Evolutionary conservation across 2,329 filamentous ascomycete genomes (phyloP).

Genomic region (Monosporascus cannonballus): DNA sequence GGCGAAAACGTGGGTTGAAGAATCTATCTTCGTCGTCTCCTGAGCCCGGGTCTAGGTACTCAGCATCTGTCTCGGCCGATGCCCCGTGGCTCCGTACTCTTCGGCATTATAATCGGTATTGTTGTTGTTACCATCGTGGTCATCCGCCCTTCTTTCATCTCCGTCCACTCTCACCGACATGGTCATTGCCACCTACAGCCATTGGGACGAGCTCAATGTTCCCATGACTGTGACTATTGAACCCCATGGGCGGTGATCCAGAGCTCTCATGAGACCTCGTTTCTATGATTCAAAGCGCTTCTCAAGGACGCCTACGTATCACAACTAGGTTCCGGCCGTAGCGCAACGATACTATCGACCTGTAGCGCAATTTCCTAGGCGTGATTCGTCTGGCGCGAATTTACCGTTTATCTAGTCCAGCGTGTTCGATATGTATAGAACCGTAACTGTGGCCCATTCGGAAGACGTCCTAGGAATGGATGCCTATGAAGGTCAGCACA

Average conservation of each 20-base stretch:
- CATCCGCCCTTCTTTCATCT: conserved; percentile 29
- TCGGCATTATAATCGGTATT: conserved; percentile 38
- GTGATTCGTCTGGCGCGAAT: conserved; percentile 52
- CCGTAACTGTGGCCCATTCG: conserved; percentile 62
- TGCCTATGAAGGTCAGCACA: conserved; percentile 46
- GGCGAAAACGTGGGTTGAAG: conserved; percentile 43
- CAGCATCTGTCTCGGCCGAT: conserved; percentile 44
- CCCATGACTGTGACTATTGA: conserved; percentile 9
- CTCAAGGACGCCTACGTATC: conserved; percentile 67
- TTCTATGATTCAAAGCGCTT: conserved; percentile 83
- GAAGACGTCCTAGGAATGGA: conserved; percentile 69
- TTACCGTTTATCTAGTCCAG: conserved; percentile 51
- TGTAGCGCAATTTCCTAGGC: conserved; percentile 54
- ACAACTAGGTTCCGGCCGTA: conserved; percentile 72
- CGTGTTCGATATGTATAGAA: conserved; percentile 65
- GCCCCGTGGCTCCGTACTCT: conserved; percentile 32
- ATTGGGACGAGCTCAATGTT: conserved; percentile 11
- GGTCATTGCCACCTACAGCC: conserved; percentile 27
- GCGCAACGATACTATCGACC: conserved; percentile 69
- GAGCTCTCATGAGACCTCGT: conserved; percentile 41
- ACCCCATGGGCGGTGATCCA: conserved; percentile 14
- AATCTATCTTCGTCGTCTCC: conserved; percentile 37
- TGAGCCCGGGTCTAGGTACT: conserved; percentile 44
- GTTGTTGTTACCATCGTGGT: conserved; percentile 40
- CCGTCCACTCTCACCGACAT: conserved; percentile 30